Evolutionary conservation across 768 basidiomycete genomes (phyloP), one percentile per base, ranked within the genome.

Genomic region (Amanita muscaria): DNA sequence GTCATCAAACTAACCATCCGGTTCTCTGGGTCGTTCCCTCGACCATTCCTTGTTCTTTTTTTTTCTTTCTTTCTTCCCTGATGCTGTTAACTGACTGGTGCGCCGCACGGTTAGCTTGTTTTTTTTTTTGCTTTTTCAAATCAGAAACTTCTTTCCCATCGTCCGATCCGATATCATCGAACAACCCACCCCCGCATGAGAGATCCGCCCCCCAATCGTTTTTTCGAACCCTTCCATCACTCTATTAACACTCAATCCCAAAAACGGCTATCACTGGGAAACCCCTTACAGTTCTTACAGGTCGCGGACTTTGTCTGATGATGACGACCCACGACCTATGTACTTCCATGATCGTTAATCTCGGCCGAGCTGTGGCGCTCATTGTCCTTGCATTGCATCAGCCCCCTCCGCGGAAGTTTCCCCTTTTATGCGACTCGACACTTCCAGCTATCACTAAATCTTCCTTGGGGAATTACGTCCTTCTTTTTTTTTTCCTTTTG

Each of bases 101-200:
- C 27, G 7, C 60, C 60, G 59, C 59, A 61, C 61, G 59, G 61
- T 56, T n/a, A n/a, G n/a, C n/a, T n/a, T n/a, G n/a, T n/a, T n/a
- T n/a, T 59, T 39, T 51, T 54, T 41, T 38, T 40, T 32, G 42
- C 57, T 58, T 60, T 57, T 60, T 53, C 58, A 62, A 61, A 66
- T 59, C 57, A 62, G 60, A 62, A 63, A 48, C 48, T 31, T 25
- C 10, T 19, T 36, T 21, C 46, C 25, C 49, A 49, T 46, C 53
- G 46, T 52, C 48, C 49, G 50, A 59, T 51, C 44, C 46, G 40
- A 27, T 25, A 19, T 30, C 34, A 38, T 40, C 27, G 24, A 36
- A n/a, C n/a, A n/a, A n/a, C n/a, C n/a, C n/a, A n/a, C n/a, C n/a
- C n/a, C n/a, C 29, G 16, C 30, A 36, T 38, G 36, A 39, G 18